phyloP scores from a whole-genome alignment of 192 early-diverging fungal genomes.

The Coemansia sp. region DNA sequence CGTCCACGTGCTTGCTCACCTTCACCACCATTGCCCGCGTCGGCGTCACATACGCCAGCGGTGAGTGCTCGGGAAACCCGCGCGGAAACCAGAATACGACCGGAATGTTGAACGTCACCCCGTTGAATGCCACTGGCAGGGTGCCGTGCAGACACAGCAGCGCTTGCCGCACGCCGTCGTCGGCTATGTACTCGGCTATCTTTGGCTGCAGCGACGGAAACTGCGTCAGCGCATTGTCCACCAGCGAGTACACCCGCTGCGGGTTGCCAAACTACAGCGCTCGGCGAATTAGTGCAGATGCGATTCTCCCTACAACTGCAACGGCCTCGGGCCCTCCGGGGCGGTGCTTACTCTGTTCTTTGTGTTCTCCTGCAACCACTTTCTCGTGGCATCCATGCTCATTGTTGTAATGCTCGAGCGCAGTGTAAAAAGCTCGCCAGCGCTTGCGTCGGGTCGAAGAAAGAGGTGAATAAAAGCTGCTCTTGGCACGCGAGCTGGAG shows the following conservation, averaged over 20 bases:
- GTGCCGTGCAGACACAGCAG: conserved; percentile 85
- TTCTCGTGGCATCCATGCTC: conserved; percentile 31
- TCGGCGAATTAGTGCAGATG: not conserved
- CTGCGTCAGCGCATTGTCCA: conserved; percentile 28
- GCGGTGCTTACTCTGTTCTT: conserved; percentile 30
- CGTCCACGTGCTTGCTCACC: conserved; percentile 78
- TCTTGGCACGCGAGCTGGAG: no score
- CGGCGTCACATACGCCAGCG: conserved; percentile 82
- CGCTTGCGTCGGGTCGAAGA: not conserved
- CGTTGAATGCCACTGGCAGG: conserved; percentile 77
- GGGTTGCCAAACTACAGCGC: conserved; percentile 32
- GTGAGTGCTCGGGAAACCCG: conserved; percentile 73
- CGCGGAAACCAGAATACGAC: conserved; percentile 84
- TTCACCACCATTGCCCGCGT: conserved; percentile 84
- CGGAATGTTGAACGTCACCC: conserved; percentile 85
- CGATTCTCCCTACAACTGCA: not conserved
- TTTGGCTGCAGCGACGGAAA: conserved; percentile 33
- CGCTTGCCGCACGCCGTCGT: conserved; percentile 45
- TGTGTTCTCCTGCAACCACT: conserved; percentile 42
- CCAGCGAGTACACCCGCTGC: conserved; percentile 18
- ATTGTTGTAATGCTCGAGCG: not conserved
- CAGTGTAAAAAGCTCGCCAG: no score
- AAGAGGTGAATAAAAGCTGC: not conserved
- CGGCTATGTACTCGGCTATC: conserved; percentile 37
- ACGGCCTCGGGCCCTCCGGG: no score